Percentiles rank a stretch among this genome's conserved stretches.
phyloP scores from a whole-genome alignment of 2,329 filamentous ascomycete species.

The Emergomyces orientalis region DNA sequence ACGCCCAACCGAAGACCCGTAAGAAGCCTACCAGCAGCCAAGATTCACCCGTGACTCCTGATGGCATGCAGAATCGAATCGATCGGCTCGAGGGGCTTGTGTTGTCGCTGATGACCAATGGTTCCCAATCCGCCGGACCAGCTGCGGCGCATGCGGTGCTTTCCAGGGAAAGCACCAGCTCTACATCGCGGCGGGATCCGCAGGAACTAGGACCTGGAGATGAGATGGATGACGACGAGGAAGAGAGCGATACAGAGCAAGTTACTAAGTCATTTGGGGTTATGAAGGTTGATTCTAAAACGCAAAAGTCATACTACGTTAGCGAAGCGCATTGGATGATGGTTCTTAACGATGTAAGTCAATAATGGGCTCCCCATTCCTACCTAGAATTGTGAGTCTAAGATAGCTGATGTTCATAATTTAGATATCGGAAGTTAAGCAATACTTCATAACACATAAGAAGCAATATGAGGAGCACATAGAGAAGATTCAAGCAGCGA shows the following conservation, averaged over 20 bases:
- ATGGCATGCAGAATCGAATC: constrained; percentile 98
- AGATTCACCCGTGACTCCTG: constrained; percentile 54
- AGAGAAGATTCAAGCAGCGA: constrained; percentile 54
- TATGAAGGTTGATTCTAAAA: constrained; percentile 68
- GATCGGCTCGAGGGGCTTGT: constrained; percentile 89
- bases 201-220: constrained; percentile 25
- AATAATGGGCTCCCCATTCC: neutral
- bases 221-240: constrained; percentile 45
- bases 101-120: constrained; percentile 86
- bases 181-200: constrained; percentile 30
- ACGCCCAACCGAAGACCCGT: constrained; percentile 72
- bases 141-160: constrained; percentile 40
- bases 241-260: constrained; percentile 61
- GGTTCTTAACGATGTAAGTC: constrained; percentile 57
- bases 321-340: constrained; percentile 78
- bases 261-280: constrained; percentile 67
- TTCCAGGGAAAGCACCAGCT: constrained; percentile 19
- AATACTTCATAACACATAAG: constrained; percentile 76
- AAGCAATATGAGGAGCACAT: constrained; percentile 80
- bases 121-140: constrained; percentile 52
- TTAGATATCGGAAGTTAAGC: constrained; percentile 83
- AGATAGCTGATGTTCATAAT: neutral
- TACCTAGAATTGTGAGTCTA: neutral
- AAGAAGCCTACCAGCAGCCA: constrained; percentile 57
- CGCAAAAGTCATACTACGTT: constrained; percentile 67